A percentile compares a stretch with the other conserved stretches of the same genome.
phyloP scores from a whole-genome alignment of 129 eudicot species.

The Silybum marianum region DNA sequence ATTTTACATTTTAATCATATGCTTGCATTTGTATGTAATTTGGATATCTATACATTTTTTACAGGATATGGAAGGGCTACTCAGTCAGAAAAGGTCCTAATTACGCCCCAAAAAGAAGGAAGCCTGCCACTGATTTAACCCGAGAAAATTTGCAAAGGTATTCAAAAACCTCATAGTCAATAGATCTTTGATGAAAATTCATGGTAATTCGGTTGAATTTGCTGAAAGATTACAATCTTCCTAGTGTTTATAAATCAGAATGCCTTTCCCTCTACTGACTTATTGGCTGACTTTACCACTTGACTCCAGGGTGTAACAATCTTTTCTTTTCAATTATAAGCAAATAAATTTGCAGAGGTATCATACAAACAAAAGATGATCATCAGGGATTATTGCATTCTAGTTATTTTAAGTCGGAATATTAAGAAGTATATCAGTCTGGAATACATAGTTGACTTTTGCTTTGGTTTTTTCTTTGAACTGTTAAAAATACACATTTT shows the following conservation, averaged over 20 bases:
- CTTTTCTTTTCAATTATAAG: background rate
- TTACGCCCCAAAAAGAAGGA: conserved; percentile 86
- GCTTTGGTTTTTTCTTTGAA: background rate
- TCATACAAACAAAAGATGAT: background rate
- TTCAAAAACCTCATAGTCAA: background rate
- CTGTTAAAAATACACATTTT: background rate
- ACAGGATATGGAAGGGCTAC: conserved; percentile 92
- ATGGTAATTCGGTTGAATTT: too few species aligned
- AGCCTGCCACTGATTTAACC: conserved; percentile 88
- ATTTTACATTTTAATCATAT: background rate
- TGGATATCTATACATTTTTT: conserved; percentile 19
- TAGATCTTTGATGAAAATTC: background rate
- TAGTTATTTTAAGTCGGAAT: background rate
- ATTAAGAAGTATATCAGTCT: background rate
- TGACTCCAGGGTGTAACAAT: too few species aligned
- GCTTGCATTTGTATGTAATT: conserved; percentile 13
- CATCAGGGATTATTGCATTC: background rate
- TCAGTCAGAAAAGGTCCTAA: conserved; percentile 83
- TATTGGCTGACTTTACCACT: too few species aligned
- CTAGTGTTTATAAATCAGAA: too few species aligned
- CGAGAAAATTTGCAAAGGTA: conserved; percentile 84
- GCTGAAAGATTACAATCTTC: too few species aligned
- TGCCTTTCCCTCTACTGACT: too few species aligned
- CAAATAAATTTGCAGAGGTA: background rate
- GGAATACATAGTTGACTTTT: background rate